Base-by-base conservation (phyloP, 2,329 filamentous ascomycete species). In the Ophiocordyceps camponoti-saundersi region DNA sequence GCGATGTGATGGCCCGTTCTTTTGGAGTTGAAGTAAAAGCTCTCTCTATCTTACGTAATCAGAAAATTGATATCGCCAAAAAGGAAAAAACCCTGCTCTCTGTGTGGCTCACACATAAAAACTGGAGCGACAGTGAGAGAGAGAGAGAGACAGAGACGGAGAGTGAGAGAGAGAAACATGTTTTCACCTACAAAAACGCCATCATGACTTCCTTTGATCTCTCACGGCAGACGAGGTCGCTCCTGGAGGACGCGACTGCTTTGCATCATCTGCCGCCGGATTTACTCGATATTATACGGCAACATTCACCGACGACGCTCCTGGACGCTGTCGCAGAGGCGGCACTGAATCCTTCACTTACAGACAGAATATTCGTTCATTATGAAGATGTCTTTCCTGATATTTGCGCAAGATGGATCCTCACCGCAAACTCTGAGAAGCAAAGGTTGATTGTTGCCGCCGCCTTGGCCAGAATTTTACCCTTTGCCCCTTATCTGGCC, bases 331-430 rank as follows among this genome's bases (percentile, higher is more conserved):
- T 93, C 57, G 75, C 85, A 54, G 68, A 73, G 55, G 75, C 79
- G 49, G 79, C 85, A 48, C 74, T 94, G 57, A 71, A 78, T 56
- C 72, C 84, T 55, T 68, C 70, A 64, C 73, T 79, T 61, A 90
- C 86, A 56, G 78, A 86, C 58, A 69, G 70, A 48, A 68, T 95
- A 58, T 88, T 92, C 58, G 69, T 75, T 53, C 74, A 83, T 57
- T 88, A 89, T 62, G 79, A 85, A 59, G 68, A 73, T 51, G 66
- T 89, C 40, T 85, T 92, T 56, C 77, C 86, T 55, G 89, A 95
- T 62, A 70, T 93, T 45, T 86, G 83, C 63, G 83, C 87, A 51
- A 72, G 83, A 68, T 94, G 87, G 87, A 69, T 83, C 42, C 68
- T 71, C 56, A 61, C 67, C 59, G 55, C 66, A 26, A 61, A 62